Evolutionary conservation across 2,329 filamentous ascomycete species (phyloP).

Genomic region (Colletotrichum navitas): DNA sequence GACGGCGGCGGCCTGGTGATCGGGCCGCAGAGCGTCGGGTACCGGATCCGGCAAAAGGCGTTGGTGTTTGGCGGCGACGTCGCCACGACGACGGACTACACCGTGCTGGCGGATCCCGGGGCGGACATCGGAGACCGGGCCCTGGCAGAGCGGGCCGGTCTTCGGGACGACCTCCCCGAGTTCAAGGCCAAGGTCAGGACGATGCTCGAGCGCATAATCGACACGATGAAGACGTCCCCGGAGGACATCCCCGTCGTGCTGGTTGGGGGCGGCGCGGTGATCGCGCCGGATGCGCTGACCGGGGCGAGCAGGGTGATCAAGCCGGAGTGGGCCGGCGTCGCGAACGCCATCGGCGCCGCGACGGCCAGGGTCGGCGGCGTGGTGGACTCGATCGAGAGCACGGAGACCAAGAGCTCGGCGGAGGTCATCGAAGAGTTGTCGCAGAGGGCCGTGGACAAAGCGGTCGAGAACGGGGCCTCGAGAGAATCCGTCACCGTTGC

Average conservation of each 20-base stretch:
- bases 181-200: conserved; percentile 58
- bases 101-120: conserved; percentile 53
- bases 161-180: conserved; percentile 51
- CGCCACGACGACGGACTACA: conserved; percentile 70
- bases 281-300: conserved; percentile 66
- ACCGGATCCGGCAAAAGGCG: conserved; percentile 66
- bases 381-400: conserved; percentile 64
- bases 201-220: conserved; percentile 69
- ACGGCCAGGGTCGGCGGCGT: conserved; percentile 70
- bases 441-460: conserved; percentile 58
- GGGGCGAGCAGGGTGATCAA: conserved; percentile 69
- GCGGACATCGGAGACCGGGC: conserved; percentile 58
- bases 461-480: conserved; percentile 60
- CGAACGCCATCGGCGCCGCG: conserved; percentile 75
- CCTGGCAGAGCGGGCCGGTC: conserved; percentile 51
- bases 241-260: conserved; percentile 70
- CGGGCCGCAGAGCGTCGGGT: conserved; percentile 72
- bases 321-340: conserved; percentile 68
- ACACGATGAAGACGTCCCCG: conserved; percentile 73
- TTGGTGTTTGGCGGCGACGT: conserved; percentile 68
- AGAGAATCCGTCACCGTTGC: conserved; percentile 60
- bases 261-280: conserved; percentile 72
- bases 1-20: conserved; percentile 55
- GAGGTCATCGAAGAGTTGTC: conserved; percentile 55
- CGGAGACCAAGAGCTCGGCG: conserved; percentile 54